Evolutionary conservation across 306 rosid species (phyloP), one percentile per base, ranked within the genome.

Genomic region (Morella rubra): DNA sequence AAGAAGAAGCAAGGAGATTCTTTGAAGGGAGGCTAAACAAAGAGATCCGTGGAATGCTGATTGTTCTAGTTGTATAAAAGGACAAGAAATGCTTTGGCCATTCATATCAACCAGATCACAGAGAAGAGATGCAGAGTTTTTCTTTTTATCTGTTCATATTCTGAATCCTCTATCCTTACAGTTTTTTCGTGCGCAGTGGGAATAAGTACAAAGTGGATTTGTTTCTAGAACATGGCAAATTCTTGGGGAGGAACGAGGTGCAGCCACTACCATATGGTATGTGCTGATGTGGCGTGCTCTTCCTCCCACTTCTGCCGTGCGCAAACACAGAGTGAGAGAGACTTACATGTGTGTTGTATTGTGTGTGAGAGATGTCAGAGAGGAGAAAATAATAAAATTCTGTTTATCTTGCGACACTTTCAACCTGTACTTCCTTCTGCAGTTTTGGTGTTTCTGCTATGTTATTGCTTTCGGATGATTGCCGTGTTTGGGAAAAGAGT

Each of bases 1-100:
- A 49, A 60, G 75, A 68, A 60, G 75, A 77, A 64, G 77, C 74
- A 46, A 60, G 55, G 55, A 66, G 24, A 74, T 51, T 66, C 68
- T 45, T 73, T 69, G 47, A 66, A 69, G 10, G 6, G 22, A 72
- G 76, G 60, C 50, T 82, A 77, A 54, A 76, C 71, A 44, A 64
- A 58, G 51, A 59, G 40, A 71, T 58, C 72, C 64, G 53, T 71
- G 71, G 44, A 62, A 56, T 12, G 4, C 22, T 59, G 49, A 45
- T 46, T 8, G 62, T 72, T 49, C 20, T 40, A 46, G 27, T 20
- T 18, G 50, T 49, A 56, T 58, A 49, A 47, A 24, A 71, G 46
- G 51, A 47, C 27, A 37, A 72, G 72, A 75, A 76, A 42, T 13
- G 73, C 72, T 14, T 47, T 0, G 74, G 69, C 61, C 75, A 19